Percentiles rank a stretch among this genome's conserved stretches.
Conservation (phyloP, 176 grass and related monocot species). For the Musa acuminata region DNA sequence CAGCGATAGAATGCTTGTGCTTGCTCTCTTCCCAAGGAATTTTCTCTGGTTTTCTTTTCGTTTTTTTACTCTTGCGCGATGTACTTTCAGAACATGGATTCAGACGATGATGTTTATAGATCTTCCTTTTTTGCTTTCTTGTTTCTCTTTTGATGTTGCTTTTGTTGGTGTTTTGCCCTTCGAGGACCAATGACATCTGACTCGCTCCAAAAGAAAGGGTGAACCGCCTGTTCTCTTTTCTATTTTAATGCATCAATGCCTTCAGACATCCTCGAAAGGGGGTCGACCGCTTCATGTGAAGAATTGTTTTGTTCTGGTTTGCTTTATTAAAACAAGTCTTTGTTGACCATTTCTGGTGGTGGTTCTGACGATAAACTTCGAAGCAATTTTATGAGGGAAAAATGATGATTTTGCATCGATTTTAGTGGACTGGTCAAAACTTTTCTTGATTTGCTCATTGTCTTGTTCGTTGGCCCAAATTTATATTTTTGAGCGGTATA, state of each 20-base stretch:
- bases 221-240: background rate
- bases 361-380: background rate
- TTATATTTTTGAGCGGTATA: background rate
- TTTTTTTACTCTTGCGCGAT: no score
- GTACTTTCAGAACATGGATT: no score
- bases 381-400: background rate
- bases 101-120: no score
- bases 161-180: background rate
- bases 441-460: background rate
- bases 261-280: background rate
- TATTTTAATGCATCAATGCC: background rate
- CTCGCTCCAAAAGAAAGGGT: no score
- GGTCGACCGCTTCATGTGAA: background rate
- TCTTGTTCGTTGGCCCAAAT: background rate
- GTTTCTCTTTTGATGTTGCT: background rate
- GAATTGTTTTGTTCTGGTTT: conserved; percentile 3
- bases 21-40: no score
- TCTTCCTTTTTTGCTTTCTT: background rate
- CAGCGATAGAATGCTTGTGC: no score
- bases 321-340: background rate
- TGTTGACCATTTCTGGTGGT: background rate
- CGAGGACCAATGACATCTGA: background rate
- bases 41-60: no score
- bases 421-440: background rate
- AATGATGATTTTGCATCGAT: background rate